A percentile compares a stretch with the other conserved stretches of the same genome.
phyloP scores from a whole-genome alignment of 495 filamentous ascomycete species.

The Lasiosphaeria hispida region DNA sequence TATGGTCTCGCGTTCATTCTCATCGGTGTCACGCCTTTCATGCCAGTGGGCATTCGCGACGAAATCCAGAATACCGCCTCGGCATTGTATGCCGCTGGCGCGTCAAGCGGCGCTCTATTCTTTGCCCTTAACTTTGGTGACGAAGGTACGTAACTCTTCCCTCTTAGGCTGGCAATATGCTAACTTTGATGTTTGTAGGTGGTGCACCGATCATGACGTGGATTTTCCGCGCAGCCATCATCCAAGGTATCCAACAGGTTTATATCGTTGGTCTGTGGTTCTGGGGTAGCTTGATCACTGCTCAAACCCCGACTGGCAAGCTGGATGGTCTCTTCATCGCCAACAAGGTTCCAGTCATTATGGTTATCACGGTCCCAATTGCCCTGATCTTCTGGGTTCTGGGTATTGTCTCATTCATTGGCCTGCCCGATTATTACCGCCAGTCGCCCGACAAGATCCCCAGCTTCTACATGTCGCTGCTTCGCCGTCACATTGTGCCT shows the following conservation, averaged over 20 bases:
- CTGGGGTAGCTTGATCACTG: conserved; percentile 53
- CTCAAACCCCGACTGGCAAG: conserved; percentile 11
- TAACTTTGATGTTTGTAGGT: conserved; percentile 21
- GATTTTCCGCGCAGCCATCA: conserved; percentile 60
- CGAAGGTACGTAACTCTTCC: conserved; percentile 36
- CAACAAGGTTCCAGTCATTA: conserved; percentile 10
- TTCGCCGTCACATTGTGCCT: conserved; percentile 58
- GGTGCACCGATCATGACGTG: conserved; percentile 59
- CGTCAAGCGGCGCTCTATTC: conserved; percentile 59
- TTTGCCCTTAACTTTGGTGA: conserved; percentile 67
- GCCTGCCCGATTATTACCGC: conserved; percentile 64
- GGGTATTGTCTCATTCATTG: conserved; percentile 51
- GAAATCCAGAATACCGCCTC: conserved; percentile 53
- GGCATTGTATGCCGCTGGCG: conserved; percentile 56
- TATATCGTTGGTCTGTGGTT: conserved; percentile 62
- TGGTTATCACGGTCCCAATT: too few species aligned
- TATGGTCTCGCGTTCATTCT: conserved; percentile 62
- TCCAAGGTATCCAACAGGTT: conserved; percentile 63
- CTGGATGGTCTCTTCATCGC: conserved; percentile 24
- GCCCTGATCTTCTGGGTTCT: conserved; percentile 27
- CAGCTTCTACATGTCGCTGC: conserved; percentile 54
- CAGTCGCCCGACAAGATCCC: conserved; percentile 67
- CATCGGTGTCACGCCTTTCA: conserved; percentile 59
- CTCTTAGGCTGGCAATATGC: neutral
- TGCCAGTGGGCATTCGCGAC: conserved; percentile 21